phyloP scores from a whole-genome alignment of 108 stramenopile species.

The Nannochloropsis oceanica region DNA sequence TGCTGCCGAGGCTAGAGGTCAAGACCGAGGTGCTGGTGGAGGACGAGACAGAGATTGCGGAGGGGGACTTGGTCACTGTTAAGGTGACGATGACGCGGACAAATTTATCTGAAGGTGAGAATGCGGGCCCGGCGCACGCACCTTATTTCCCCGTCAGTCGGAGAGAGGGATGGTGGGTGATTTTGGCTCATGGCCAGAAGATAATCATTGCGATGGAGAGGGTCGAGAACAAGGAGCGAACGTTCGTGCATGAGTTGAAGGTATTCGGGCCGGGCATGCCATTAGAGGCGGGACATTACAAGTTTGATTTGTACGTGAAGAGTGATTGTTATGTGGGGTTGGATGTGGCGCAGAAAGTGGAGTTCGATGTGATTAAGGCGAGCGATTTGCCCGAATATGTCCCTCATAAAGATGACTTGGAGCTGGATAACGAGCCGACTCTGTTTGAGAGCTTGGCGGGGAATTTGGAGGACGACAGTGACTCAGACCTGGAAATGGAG shows the following conservation, averaged over 20 bases:
- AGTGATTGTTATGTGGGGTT: constrained; percentile 84
- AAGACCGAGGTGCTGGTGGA: constrained; percentile 73
- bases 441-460: constrained; percentile 89
- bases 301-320: constrained; percentile 38
- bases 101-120: constrained; percentile 67
- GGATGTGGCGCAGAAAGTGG: constrained; percentile 60
- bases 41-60: constrained; percentile 87
- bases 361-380: constrained; percentile 58
- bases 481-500: constrained; percentile 58
- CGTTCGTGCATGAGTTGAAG: constrained; percentile 58
- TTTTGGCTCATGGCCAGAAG: constrained; percentile 72
- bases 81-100: constrained; percentile 65
- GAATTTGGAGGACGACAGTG: constrained; percentile 66
- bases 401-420: constrained; percentile 88
- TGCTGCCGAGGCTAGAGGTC: constrained; percentile 64
- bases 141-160: constrained; percentile 71
- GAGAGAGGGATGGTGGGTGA: constrained; percentile 88
- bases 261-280: not conserved
- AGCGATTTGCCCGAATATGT: constrained; percentile 76
- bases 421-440: constrained; percentile 92
- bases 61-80: constrained; percentile 77
- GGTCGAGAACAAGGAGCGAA: constrained; percentile 36
- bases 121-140: constrained; percentile 73
- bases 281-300: not conserved
- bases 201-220: constrained; percentile 82